phyloP scores from a whole-genome alignment of 2,329 filamentous ascomycete species.

The Penicillium verrucosum region DNA sequence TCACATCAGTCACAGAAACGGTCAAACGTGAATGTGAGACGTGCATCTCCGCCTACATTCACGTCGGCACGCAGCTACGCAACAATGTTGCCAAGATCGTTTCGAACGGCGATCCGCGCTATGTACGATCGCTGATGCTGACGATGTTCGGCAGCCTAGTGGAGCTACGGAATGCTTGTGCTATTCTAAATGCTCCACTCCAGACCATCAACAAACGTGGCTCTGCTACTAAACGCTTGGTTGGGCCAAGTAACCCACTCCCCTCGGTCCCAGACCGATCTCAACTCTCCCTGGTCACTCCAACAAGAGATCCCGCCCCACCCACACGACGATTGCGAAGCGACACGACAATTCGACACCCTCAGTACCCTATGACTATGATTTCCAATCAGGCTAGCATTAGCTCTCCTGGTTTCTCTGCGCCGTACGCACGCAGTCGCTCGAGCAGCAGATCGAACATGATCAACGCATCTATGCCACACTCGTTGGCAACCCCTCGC shows the following conservation, averaged over 20 bases:
- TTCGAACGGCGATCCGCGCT: slow-evolving; percentile 54
- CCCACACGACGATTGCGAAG: slow-evolving; percentile 48
- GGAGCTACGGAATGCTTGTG: slow-evolving; percentile 59
- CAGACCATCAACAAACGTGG: slow-evolving; percentile 26
- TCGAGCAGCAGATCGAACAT: slow-evolving; percentile 54
- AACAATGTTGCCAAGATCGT: slow-evolving; percentile 51
- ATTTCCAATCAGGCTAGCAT: slow-evolving; percentile 29
- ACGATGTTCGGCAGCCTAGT: slow-evolving; percentile 57
- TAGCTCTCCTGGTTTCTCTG: slow-evolving; percentile 31
- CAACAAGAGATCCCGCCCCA: slow-evolving; percentile 46
- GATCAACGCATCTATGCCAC: slow-evolving; percentile 47
- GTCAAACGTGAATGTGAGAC: slow-evolving; percentile 48
- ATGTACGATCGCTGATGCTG: slow-evolving; percentile 58
- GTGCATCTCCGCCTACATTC: slow-evolving; percentile 50
- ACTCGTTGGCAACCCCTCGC: slow-evolving; percentile 63
- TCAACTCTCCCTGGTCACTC: slow-evolving; percentile 38
- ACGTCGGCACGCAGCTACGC: slow-evolving; percentile 49
- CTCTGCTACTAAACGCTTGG: slow-evolving; percentile 29
- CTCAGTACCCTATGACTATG: slow-evolving; percentile 32
- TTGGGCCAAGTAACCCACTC: slow-evolving; percentile 31
- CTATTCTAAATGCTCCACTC: slow-evolving; percentile 48
- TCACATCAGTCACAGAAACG: slow-evolving; percentile 38
- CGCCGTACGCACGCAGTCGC: slow-evolving; percentile 39
- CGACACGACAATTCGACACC: slow-evolving; percentile 51
- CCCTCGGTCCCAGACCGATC: slow-evolving; percentile 27